Evolutionary conservation across 768 basidiomycete genomes (phyloP).

Genomic region (Ephemerocybe angulata): DNA sequence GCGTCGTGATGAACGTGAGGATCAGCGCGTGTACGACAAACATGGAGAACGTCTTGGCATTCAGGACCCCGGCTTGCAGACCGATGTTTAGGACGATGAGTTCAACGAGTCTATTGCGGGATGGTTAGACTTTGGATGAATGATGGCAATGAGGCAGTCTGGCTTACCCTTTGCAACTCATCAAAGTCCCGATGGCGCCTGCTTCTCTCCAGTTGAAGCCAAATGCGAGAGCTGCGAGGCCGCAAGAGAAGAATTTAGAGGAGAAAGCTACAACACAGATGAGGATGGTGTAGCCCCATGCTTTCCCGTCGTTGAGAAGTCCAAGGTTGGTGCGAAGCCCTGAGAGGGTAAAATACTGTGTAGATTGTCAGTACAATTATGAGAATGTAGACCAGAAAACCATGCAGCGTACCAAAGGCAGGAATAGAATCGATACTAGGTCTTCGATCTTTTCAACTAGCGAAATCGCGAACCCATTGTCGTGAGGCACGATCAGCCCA

Average conservation of each 20-base stretch:
- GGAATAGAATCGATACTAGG: constrained; percentile 68
- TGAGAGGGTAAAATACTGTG: constrained; percentile 74
- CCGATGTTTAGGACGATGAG: constrained; percentile 92
- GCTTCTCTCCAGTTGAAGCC: constrained; percentile 77
- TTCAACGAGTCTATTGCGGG: constrained; percentile 58
- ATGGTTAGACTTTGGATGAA: background rate
- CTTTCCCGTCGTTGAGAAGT: constrained; percentile 65
- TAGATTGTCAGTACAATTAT: background rate
- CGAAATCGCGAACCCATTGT: constrained; percentile 76
- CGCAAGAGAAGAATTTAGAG: constrained; percentile 77
- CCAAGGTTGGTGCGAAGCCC: constrained; percentile 81
- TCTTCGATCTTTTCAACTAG: constrained; percentile 87
- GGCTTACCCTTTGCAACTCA: constrained; percentile 92
- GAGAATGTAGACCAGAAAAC: background rate
- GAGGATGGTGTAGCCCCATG: constrained; percentile 79
- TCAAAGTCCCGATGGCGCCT: constrained; percentile 79
- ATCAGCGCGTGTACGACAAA: constrained; percentile 79
- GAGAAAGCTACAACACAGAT: constrained; percentile 73
- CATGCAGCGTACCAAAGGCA: constrained; percentile 65
- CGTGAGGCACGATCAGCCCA: constrained; percentile 78
- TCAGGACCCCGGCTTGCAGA: constrained; percentile 59
- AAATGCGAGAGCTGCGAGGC: constrained; percentile 47
- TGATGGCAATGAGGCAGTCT: constrained; percentile 18
- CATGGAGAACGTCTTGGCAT: constrained; percentile 77
- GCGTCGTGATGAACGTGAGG: constrained; percentile 82